Evolutionary conservation across 495 filamentous ascomycete species (phyloP), one percentile per base, ranked within the genome.

Genomic region (Penicillium chermesinum): DNA sequence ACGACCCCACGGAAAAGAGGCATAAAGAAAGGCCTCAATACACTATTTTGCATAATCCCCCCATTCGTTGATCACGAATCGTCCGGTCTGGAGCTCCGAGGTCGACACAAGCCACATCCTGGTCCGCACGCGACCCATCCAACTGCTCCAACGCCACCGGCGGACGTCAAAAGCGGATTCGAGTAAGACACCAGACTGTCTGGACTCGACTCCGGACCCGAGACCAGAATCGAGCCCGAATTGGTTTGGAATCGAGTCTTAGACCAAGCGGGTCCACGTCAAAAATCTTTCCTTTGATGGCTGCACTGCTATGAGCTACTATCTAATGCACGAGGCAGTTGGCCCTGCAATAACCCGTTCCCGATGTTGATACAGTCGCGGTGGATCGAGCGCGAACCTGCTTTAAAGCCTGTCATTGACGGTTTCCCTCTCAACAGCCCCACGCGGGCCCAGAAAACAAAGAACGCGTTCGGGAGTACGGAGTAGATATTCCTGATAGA

Each of bases 401-500:
- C 57, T 53, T 41, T 46, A 53, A 53, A 47, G 35, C 47, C 54
- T 38, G 34, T 10, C 20, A 35, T 3, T 7, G 30, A 21, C 44
- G 45, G 45, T 44, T 53, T 35, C 35, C 34, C 48, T 54, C 51
- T 34, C 30, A 46, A 54, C 15, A 18, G 59, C 57, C 59, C 60
- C 57, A 61, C 60, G 60, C 57, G 60, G 54, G 54, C 57, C 12
- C 20, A 27, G 41, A 52, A 55, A 49, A 52, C 40, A 49, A 33
- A 46, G 54, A 62, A n/a, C 35, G 35, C 15, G 35, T 30, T 10
- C 5, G 25, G 5, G 10, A 10, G 4, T 10, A 30, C 5, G 25
- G 25, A 30, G 10, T 4, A 30, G 25, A 30, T n/a, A 30, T 10
- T 30, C 25, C 25, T 10, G 25, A 30, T 30, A 5, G 25, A 10